Evolutionary conservation across 225 moss, liverwort and hornwort species (phyloP), one percentile per base, ranked within the genome.

Genomic region (Ulota crispa): DNA sequence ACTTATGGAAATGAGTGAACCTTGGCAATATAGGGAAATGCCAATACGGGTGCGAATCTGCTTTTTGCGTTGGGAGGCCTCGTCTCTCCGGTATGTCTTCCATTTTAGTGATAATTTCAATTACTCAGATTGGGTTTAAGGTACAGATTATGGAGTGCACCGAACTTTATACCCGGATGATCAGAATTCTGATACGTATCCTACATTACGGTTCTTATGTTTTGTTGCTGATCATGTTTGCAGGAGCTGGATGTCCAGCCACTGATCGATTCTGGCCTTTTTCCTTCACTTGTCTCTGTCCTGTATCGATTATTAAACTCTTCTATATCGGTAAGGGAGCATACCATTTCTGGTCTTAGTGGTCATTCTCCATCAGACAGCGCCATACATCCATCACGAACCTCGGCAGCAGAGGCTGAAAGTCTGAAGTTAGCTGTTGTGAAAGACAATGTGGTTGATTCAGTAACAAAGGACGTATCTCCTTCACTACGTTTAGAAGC

Each of bases 201-300:
- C 50, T 43, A 21, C 13, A 79, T 56, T 72, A 34, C 32, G 11
- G 3, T 27, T 55, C 77, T 86, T 39, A 86, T 57, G 43, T 69
- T 14, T 20, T 52, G 32, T 39, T 76, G 34, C 78, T 84, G 54
- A 53, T 84, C 42, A n/a, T 75, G 21, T 56, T 7, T 88, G 89
- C 92, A 94, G 92, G 93, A 91, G 43, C 85, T 94, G 77, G 95
- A 95, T 68, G 82, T 95, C 36, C 91, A 92, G 86, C 94, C 95
- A 55, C 80, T 95, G 69, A 85, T 95, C 47, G 94, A 95, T 85
- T 91, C 95, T 24, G 93, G 91, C 74, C 95, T 95, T 27, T 89
- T 95, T 81, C 92, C 95, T 28, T 87, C 94, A 66, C 87, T 95
- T 83, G 91, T 95, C 70, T 90, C 88, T 78, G 88, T 95, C 50